Conservation (phyloP, 352 stramenopile species). For the Phytophthora tentaculata region DNA sequence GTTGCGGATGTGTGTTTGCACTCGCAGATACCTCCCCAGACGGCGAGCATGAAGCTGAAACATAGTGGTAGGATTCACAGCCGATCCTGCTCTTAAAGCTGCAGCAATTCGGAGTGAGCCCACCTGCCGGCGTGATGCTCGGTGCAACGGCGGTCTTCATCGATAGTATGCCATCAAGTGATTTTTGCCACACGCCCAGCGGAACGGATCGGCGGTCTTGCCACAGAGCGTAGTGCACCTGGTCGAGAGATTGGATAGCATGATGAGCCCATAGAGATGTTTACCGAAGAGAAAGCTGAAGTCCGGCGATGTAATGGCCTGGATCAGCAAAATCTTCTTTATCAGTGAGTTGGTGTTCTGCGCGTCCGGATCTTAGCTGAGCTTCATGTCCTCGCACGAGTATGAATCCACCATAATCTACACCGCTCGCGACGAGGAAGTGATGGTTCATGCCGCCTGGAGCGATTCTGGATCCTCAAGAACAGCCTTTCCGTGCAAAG, state of each 20-base stretch:
- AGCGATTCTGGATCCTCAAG: constrained; percentile 40
- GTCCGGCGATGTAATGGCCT: constrained; percentile 58
- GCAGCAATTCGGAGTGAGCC: no score
- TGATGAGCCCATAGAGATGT: constrained; percentile 66
- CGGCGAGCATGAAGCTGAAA: no score
- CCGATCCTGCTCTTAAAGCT: no score
- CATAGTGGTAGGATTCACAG: no score
- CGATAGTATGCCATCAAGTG: no score
- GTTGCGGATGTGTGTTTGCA: no score
- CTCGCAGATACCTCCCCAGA: no score
- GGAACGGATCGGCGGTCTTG: constrained; percentile 33
- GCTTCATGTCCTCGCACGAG: no score
- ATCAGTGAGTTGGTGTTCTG: constrained; percentile 48
- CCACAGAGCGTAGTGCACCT: constrained; percentile 66
- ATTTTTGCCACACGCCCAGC: no score
- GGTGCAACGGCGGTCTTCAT: no score
- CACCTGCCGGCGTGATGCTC: no score
- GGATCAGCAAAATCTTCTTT: constrained; percentile 55
- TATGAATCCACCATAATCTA: constrained; percentile 34
- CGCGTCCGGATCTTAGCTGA: no score
- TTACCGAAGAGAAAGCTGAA: constrained; percentile 72
- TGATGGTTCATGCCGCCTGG: constrained; percentile 34
- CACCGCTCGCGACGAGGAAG: constrained; percentile 39
- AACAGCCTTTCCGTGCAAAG: constrained; percentile 65
- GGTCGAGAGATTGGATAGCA: constrained; percentile 67